Evolutionary conservation across 2,329 filamentous ascomycete genomes (phyloP), one percentile per base, ranked within the genome.

Genomic region (Exophiala viscosa): DNA sequence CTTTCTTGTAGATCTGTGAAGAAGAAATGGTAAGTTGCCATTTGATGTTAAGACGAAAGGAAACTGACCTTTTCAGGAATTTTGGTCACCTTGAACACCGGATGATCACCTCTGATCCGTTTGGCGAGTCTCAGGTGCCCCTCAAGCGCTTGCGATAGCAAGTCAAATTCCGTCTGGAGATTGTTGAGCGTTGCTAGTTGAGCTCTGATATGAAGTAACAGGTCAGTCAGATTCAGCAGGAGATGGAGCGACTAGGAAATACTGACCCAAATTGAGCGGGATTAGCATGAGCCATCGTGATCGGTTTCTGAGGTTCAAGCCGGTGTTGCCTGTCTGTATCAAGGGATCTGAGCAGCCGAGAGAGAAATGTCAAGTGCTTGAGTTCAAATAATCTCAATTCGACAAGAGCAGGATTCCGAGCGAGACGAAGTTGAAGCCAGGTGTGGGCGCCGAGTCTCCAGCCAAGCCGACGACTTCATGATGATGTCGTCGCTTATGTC

Each of bases 81-180:
- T 9, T 42, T 31, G 18, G 40, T 42, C 18, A 42, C 28, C 40
- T 42, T 42, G 40, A 28, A 42, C 20, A 18, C 38, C 3, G 42
- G 35, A 13, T 43, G 15, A 33, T 43, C 31, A 7, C 49, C 48
- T 7, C 34, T 46, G 31, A 57, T 6, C 15, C 54, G 49, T n/a
- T 40, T 41, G 36, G 43, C 43, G 28, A 57, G 50, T 44, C 47
- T 57, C 45, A 49, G 45, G 4, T 48, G 28, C 28, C 18, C 39
- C 13, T 23, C 36, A 6, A 43, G 15, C 8, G 3, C 9, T 11
- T 39, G 14, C 41, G 47, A 45, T 28, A 47, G 47, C n/a, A 33
- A 50, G 33, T 41, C 35, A 5, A 54, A 32, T 5, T 10, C 13
- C 8, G 33, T 43, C 40, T 40, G 33, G n/a, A 18, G 14, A n/a